A percentile compares a stretch with the other conserved stretches of the same genome.
These are phyloP conservation scores for Starmerella ratchasimensis DNA, from an alignment of 805 yeast genomes.

Conservation along the genomic window DNA sequence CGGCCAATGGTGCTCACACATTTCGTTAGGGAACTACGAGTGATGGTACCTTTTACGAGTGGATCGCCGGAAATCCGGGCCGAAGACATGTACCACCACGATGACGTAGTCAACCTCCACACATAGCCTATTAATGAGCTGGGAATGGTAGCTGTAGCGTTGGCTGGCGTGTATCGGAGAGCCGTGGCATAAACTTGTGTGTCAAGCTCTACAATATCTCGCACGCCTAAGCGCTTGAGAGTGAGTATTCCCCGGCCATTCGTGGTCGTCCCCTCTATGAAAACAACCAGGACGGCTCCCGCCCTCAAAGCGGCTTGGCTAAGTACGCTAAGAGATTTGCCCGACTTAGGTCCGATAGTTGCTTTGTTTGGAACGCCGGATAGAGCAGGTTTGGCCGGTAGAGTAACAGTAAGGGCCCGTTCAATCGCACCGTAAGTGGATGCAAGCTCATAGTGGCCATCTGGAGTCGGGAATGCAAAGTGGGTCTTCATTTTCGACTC, in stretches of 20 bases:
- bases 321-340: constrained; percentile 13
- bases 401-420: constrained; percentile 15
- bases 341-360: neutral
- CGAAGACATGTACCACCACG: constrained; percentile 22
- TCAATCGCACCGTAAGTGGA: constrained; percentile 14
- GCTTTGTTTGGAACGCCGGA: neutral
- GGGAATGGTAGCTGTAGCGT: constrained; percentile 28
- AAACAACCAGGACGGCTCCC: constrained; percentile 39
- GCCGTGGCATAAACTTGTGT: constrained; percentile 22
- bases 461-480: constrained; percentile 31
- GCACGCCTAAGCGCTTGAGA: constrained; percentile 28
- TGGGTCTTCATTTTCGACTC: constrained; percentile 15
- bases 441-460: constrained; percentile 23
- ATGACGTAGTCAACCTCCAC: constrained; percentile 15
- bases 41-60: constrained; percentile 10
- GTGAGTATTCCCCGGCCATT: constrained; percentile 68
- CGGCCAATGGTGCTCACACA: constrained; percentile 31
- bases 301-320: constrained; percentile 22
- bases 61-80: constrained; percentile 24
- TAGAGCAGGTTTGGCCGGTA: neutral
- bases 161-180: constrained; percentile 25
- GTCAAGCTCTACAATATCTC: constrained; percentile 7
- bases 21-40: constrained; percentile 17
- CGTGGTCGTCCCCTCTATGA: constrained; percentile 74
- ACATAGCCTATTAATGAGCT: constrained; percentile 20